Base-by-base conservation (phyloP, 108 stramenopile species). In the Thalassiosira profunda region DNA sequence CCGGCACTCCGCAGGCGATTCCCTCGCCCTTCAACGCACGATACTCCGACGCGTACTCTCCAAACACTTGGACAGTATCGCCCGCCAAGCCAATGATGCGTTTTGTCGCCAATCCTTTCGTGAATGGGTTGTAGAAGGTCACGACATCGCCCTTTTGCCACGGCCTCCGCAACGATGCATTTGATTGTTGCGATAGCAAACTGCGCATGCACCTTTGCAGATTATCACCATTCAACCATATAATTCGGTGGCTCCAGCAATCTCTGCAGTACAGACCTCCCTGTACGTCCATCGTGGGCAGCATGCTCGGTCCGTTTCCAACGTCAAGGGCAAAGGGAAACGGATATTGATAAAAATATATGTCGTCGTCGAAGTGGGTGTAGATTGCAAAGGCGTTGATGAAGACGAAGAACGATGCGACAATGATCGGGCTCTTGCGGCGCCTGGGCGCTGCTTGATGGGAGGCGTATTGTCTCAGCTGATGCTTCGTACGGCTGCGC, bases 31-130 rank as follows among this genome's bases (percentile, higher is more conserved):
- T 4, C 11, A 47, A 61, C 57, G 47, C 8, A 60, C 58, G 35
- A 75, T 71, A 91, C 0, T 79, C 33, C 1, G 64, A 36, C 11
- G 75, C 86, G 67, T 84, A 87, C 42, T 91, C 67, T 20, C 92
- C 92, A 66, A 66, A 84, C 1, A 67, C 55, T 36, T 34, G 24
- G 6, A 94, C 72, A 0, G 18, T 46, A 42, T 94, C 86, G 5
- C 90, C 90, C 44, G 67, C 84, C 31, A 94, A 17, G 2, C 88
- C 93, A 49, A 91, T 63, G 33, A 94, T 84, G 4, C 93, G 80
- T 69, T 94, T 94, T 14, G 46, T 56, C 21, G 49, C 57, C 8
- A 84, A 47, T 28, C 45, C 49, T 29, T 76, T 53, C 2, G 74
- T 82, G 24, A 30, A 51, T 37, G 76, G 61, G 55, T 89, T 79